phyloP scores from a whole-genome alignment of 1,284 basidiomycete species.

The Sanguinoderma infundibulare region DNA sequence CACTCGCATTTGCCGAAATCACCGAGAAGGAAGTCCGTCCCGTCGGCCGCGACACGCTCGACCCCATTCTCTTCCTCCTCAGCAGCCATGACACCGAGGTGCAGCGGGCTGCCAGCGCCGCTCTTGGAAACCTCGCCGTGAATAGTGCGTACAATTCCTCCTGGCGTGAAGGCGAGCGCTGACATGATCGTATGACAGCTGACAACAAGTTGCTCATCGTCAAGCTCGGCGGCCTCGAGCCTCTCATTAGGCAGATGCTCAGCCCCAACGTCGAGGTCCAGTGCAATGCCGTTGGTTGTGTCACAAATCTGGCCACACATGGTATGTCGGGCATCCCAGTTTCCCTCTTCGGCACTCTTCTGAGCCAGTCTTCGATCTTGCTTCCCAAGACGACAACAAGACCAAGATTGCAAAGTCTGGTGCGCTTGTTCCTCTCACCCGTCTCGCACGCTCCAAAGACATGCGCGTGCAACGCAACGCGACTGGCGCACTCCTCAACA shows the following conservation, averaged over 20 bases:
- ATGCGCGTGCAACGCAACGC: conserved; percentile 99
- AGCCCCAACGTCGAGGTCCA: conserved; percentile 99
- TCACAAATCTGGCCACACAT: conserved; percentile 98
- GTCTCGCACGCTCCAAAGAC: conserved; percentile 97
- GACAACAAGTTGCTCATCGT: conserved; percentile 99
- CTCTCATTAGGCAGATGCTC: conserved; percentile 98
- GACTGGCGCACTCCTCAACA: conserved; percentile 97
- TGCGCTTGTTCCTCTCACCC: conserved; percentile 94
- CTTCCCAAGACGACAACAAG: conserved; percentile 98
- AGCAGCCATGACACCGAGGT: conserved; percentile 99
- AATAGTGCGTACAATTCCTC: conserved; percentile 75
- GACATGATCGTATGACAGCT: conserved; percentile 56
- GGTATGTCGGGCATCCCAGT: conserved; percentile 55
- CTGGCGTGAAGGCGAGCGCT: conserved; percentile 14
- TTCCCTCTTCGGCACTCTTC: background rate
- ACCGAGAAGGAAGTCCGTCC: conserved; percentile 99
- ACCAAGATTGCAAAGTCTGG: conserved; percentile 99
- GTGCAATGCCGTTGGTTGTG: conserved; percentile 99
- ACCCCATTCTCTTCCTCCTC: conserved; percentile 97
- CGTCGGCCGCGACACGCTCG: conserved; percentile 96
- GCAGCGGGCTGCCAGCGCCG: conserved; percentile 96
- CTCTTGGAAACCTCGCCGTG: conserved; percentile 98
- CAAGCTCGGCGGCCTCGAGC: conserved; percentile 96
- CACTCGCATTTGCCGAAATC: conserved; percentile 98
- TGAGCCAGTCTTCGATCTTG: background rate